These are phyloP conservation scores for Coemansia sp. DNA, from an alignment of 192 early-diverging fungal species.

Conservation along the genomic window DNA sequence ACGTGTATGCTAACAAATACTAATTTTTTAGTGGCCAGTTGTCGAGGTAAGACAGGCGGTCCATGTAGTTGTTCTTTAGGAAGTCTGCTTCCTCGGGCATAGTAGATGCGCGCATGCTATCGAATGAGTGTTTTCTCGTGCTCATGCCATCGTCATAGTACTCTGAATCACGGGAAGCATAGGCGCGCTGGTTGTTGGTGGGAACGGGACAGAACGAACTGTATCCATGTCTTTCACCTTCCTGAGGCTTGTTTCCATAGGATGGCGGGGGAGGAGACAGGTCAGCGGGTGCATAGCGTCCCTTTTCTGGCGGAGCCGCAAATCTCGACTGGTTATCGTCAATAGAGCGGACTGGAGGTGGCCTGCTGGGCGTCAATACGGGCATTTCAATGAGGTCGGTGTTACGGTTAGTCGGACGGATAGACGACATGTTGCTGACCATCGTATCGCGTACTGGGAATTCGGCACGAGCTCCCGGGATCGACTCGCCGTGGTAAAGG, in stretches of 20 bases:
- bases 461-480: conserved; percentile 25
- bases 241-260: conserved; percentile 5
- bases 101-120: conserved; percentile 37
- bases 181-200: not conserved
- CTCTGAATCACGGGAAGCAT: conserved; percentile 15
- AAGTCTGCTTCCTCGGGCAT: conserved; percentile 51
- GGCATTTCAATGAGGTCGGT: conserved; percentile 11
- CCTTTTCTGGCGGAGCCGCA: not conserved
- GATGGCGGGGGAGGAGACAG: conserved; percentile 2
- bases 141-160: conserved; percentile 18
- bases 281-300: not conserved
- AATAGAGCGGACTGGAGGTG: not conserved
- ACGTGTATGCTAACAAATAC: not conserved
- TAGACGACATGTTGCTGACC: conserved; percentile 5
- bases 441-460: conserved; percentile 1
- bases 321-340: not conserved
- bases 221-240: conserved; percentile 20
- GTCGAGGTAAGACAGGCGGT: conserved; percentile 37
- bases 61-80: conserved; percentile 37
- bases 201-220: conserved; percentile 51
- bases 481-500: conserved; percentile 33
- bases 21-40: conserved; percentile 45
- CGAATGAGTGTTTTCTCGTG: conserved; percentile 30
- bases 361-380: conserved; percentile 1
- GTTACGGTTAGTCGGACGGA: not conserved